Conservation (phyloP, 371 early-diverging fungal species). For the Mucor ambiguus region DNA sequence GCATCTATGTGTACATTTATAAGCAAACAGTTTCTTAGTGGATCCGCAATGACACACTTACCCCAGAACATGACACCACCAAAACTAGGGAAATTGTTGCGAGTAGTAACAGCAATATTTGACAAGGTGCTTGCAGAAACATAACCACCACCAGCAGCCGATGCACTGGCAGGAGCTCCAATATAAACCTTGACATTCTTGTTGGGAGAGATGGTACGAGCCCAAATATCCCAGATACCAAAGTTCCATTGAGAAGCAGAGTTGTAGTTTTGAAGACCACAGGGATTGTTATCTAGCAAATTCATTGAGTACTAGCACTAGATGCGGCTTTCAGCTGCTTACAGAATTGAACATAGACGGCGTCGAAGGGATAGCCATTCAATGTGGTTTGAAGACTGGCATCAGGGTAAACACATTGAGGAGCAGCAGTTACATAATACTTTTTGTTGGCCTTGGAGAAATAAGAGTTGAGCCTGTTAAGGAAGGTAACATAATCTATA, state of each 20-base stretch:
- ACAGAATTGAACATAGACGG: constrained; percentile 75
- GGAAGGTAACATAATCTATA: constrained; percentile 59
- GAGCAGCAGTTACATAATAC: constrained; percentile 78
- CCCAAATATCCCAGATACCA: constrained; percentile 70
- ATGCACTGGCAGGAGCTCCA: constrained; percentile 61
- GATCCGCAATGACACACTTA: constrained; percentile 10
- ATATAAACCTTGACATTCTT: constrained; percentile 60
- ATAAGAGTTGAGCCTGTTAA: constrained; percentile 48
- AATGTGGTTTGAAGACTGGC: constrained; percentile 54
- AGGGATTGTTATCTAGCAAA: constrained; percentile 67
- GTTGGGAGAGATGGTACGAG: constrained; percentile 57
- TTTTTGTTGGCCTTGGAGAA: constrained; percentile 34
- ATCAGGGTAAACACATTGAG: constrained; percentile 78
- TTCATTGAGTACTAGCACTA: background rate
- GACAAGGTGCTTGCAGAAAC: constrained; percentile 31
- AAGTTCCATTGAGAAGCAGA: constrained; percentile 45
- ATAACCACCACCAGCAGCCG: constrained; percentile 64
- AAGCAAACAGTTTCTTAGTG: background rate
- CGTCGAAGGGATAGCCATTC: constrained; percentile 63
- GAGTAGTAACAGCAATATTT: constrained; percentile 32
- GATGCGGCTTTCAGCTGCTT: constrained; percentile 11
- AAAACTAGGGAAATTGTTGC: constrained; percentile 47
- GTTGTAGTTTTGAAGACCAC: constrained; percentile 61
- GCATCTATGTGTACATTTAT: constrained; percentile 30
- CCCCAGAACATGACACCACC: constrained; percentile 73